Evolutionary conservation across 1,284 basidiomycete species (phyloP), one percentile per base, ranked within the genome.

Genomic region (Boletellus deceptivus): DNA sequence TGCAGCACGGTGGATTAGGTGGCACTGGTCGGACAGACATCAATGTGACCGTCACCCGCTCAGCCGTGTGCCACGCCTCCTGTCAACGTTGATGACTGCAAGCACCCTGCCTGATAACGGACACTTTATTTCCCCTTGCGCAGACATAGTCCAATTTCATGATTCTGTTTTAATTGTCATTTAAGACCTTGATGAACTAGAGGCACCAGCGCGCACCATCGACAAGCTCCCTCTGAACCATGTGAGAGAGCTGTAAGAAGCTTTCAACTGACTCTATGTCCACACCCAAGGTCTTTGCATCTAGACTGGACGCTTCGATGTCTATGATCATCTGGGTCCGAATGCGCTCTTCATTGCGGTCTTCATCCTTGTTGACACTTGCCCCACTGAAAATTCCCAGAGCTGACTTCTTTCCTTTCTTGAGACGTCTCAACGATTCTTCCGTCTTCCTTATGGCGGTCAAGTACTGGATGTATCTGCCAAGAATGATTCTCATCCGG

Each of bases 381-480:
- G 72, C 61, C 43, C 72, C 75, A 34, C 83, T 76, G 62, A 96
- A 95, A 24, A 93, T 72, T 2, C 89, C 89, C 65, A 93, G 90
- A 0, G 86, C 77, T 0, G 82, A 73, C 59, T 88, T 91, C 62
- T 91, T 90, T 36, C 87, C 87, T 67, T 91, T 94, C 63, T 93
- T 92, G 58, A 95, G 77, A 39, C 89, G 81, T 20, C 86, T 76
- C 29, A 97, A 73, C 7, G 91, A 87, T 61, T 95, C 92, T 61
- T 97, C 92, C 2, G 90, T 91, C 73, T 95, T 95, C 67, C 85
- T 89, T 76, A 95, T 93, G 6, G 84, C 83, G 5, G 83, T 77
- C 24, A 97, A 75, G 60, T 91, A 82, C 51, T 75, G 75, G 7
- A 81, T 77, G 59, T 89, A 89, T 61, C 85, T 87, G 49, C n/a